Evolutionary conservation across 345 rosid genomes (phyloP), one percentile per base, ranked within the genome.

Genomic region (Brassica incana): DNA sequence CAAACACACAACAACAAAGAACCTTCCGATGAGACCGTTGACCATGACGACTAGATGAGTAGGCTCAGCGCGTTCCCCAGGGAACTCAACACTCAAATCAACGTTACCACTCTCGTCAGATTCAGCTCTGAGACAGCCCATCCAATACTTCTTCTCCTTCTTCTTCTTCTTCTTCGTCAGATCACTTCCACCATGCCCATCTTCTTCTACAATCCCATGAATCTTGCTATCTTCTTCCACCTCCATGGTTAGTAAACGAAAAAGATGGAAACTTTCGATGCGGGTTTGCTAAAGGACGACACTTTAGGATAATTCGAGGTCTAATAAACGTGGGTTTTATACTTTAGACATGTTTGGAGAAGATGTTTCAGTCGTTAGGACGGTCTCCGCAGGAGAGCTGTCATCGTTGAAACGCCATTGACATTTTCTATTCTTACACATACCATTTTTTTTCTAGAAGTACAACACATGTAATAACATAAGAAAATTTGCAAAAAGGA

Each of bases 11-110:
- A 56, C 65, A 74, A 48, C 20, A 1, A 5, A 45, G 73, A 50
- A 92, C 97, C 97, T 91, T 83, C 98, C 97, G 50, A 90, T 84
- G 48, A 94, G 86, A 78, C 98, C 98, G 72, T 92, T 92, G 77
- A 90, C 94, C 96, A 85, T 90, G 67, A 92, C 76, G 77, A 94
- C 90, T 2, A 94, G 87, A 75, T 94, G 98, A 80, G 86, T 66
- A 4, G 94, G 93, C 71, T 61, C 45, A 5, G 83, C 11, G 29
- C 48, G 83, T 80, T 85, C 85, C 16, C 87, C 89, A 18, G 75
- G 80, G 15, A 71, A 80, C 12, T 85, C 86, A n/a, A 84, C 85
- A 69, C 77, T 80, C 83, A 82, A 74, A 69, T 90, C 94, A 8
- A 88, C 80, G 77, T 84, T 87, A 18, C 88, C 90, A 3, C 74